Conservation (phyloP, 2,329 filamentous ascomycete species). For the Cytospora leucostoma region DNA sequence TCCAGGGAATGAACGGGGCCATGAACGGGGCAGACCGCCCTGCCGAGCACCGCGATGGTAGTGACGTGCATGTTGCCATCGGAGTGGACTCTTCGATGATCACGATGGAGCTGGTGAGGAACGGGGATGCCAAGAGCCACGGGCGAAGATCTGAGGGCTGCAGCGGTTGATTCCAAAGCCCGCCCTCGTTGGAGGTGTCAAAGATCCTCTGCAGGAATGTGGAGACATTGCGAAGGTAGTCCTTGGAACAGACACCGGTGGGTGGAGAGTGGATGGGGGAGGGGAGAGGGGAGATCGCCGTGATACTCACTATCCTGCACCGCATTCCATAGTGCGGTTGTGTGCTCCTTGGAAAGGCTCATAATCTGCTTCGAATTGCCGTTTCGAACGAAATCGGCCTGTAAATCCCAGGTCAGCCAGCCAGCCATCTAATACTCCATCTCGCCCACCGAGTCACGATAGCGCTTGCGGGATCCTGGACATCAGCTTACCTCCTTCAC, state of each 20-base stretch:
- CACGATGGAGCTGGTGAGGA: constrained; percentile 17
- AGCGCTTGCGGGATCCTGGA: no score
- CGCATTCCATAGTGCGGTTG: constrained; percentile 77
- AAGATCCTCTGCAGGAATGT: constrained; percentile 10
- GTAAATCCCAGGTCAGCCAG: constrained; percentile 15
- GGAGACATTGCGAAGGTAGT: background rate
- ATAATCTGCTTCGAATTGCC: constrained; percentile 89
- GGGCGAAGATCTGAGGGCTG: constrained; percentile 17
- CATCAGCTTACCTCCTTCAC: constrained; percentile 57
- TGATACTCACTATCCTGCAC: constrained; percentile 66
- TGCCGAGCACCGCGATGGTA: constrained; percentile 2
- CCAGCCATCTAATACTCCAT: background rate
- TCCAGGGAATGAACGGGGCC: constrained; percentile 18
- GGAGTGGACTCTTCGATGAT: background rate
- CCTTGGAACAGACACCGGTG: background rate
- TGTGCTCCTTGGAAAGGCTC: constrained; percentile 82
- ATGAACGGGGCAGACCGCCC: background rate
- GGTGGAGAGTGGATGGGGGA: background rate
- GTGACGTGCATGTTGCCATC: constrained; percentile 23
- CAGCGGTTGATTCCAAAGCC: constrained; percentile 9
- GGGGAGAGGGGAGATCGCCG: background rate
- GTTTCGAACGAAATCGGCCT: constrained; percentile 84
- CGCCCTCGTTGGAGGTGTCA: background rate
- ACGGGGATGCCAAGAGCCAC: background rate
- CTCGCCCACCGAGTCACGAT: background rate